Conservation (phyloP, 306 rosid genomes). For the Lablab purpureus region DNA sequence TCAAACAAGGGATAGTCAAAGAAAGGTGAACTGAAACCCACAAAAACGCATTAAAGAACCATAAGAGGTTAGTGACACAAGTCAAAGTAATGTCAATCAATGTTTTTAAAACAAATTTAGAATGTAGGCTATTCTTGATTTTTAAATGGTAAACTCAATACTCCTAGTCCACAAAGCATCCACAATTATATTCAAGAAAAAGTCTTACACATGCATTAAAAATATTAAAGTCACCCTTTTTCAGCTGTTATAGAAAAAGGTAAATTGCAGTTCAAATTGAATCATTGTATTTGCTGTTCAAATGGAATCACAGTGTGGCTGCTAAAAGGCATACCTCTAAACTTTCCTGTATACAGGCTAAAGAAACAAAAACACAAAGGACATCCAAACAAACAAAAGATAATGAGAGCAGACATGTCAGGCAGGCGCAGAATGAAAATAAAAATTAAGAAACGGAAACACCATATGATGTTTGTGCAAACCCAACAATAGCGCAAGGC, state of each 20-base stretch:
- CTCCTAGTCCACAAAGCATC: slow-evolving; percentile 25
- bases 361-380: slow-evolving; percentile 3
- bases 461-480: neutral
- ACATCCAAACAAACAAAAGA: neutral
- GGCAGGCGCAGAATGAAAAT: neutral
- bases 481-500: slow-evolving; percentile 4
- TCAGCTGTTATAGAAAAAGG: neutral
- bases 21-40: slow-evolving; percentile 21
- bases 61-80: slow-evolving; percentile 4
- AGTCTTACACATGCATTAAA: slow-evolving; percentile 6
- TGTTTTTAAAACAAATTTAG: neutral
- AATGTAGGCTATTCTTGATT: slow-evolving; percentile 22
- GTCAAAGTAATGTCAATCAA: slow-evolving; percentile 17
- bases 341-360: neutral
- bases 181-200: slow-evolving; percentile 3
- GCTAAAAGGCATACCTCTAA: slow-evolving; percentile 12
- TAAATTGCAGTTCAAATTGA: slow-evolving; percentile 3
- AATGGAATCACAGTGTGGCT: slow-evolving; percentile 8
- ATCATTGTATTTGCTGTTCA: slow-evolving; percentile 4
- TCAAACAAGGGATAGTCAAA: slow-evolving; percentile 39
- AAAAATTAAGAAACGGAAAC: slow-evolving; percentile 16
- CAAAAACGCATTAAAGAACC: neutral
- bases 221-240: neutral
- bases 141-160: slow-evolving; percentile 30
- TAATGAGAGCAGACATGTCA: neutral